These are phyloP conservation scores for Phytophthora foliorum DNA, from an alignment of 352 stramenopile genomes.

Conservation along the genomic window DNA sequence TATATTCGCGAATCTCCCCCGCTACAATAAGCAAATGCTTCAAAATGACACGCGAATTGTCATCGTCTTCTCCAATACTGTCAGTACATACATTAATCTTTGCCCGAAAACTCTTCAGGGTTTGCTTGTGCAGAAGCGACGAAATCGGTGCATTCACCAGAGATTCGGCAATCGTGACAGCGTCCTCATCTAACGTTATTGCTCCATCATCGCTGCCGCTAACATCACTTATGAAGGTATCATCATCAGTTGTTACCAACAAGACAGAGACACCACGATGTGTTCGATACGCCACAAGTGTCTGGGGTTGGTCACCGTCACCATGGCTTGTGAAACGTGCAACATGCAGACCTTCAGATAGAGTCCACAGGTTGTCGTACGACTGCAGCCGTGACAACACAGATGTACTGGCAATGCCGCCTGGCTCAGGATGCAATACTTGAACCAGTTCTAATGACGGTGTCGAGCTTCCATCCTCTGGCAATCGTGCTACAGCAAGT, in stretches of 20 bases:
- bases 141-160: conserved; percentile 15
- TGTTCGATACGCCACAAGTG: conserved; percentile 20
- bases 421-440: conserved; percentile 10
- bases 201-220: conserved; percentile 3
- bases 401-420: background rate
- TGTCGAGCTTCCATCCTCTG: background rate
- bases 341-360: background rate
- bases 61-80: conserved; percentile 36
- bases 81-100: conserved; percentile 21
- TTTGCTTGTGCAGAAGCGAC: conserved; percentile 11
- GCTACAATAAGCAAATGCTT: conserved; percentile 26
- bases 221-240: conserved; percentile 3
- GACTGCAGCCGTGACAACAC: conserved; percentile 13
- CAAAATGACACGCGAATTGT: conserved; percentile 30
- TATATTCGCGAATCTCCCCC: conserved; percentile 16
- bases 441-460: conserved; percentile 16
- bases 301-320: background rate
- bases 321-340: conserved; percentile 3
- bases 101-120: conserved; percentile 11
- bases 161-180: conserved; percentile 25
- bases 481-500: conserved; percentile 17
- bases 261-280: conserved; percentile 15
- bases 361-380: background rate
- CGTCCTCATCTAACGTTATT: background rate
- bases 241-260: conserved; percentile 1